These are phyloP conservation scores for Pterulicium gracile DNA, from an alignment of 1,284 basidiomycete genomes.

Conservation along the genomic window DNA sequence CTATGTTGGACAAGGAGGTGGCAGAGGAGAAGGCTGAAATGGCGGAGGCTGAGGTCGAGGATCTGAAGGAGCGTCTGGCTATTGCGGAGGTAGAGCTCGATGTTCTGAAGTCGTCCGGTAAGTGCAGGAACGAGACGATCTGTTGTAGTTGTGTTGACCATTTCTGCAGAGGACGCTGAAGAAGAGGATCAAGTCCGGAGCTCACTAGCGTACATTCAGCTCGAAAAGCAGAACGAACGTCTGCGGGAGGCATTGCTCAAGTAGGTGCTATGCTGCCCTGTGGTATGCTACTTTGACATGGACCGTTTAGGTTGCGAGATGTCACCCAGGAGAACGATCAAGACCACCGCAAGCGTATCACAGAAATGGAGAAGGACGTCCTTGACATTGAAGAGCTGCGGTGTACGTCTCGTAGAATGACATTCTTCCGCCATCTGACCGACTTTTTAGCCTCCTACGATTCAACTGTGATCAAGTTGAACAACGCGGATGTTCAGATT, in stretches of 20 bases:
- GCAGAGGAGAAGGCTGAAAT: constrained; percentile 90
- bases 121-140: constrained; percentile 26
- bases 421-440: too few relatives aligned
- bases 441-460: constrained; percentile 69
- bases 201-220: constrained; percentile 77
- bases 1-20: constrained; percentile 92
- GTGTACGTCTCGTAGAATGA: constrained; percentile 34
- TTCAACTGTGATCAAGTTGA: constrained; percentile 65
- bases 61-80: constrained; percentile 63
- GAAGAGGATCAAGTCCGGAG: constrained; percentile 35
- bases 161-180: constrained; percentile 14
- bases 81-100: constrained; percentile 79
- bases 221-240: constrained; percentile 94
- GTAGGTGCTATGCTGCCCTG: constrained; percentile 26
- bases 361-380: constrained; percentile 87
- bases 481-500: constrained; percentile 82
- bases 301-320: constrained; percentile 64
- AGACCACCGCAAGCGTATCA: constrained; percentile 73
- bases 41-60: constrained; percentile 68
- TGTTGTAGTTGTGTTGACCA: constrained; percentile 1
- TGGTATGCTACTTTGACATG: constrained; percentile 5
- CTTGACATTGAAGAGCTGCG: constrained; percentile 59
- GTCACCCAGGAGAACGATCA: constrained; percentile 80
- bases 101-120: constrained; percentile 40
- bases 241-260: constrained; percentile 89